These are phyloP conservation scores for Meripilus lineatus DNA, from an alignment of 1,284 basidiomycete genomes.

Conservation along the genomic window DNA sequence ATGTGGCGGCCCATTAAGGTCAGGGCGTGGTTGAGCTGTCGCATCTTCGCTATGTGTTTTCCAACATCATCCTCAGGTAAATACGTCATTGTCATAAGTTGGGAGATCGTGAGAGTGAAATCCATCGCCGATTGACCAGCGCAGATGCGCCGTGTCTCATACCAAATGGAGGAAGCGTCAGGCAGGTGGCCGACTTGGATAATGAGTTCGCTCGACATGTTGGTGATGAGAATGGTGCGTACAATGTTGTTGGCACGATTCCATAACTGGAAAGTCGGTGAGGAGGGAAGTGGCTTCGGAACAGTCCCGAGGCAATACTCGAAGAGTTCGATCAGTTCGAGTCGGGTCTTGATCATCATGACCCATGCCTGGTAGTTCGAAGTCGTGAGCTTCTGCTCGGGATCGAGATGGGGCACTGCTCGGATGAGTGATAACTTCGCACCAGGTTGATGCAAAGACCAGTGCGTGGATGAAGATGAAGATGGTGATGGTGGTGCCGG, in stretches of 20 bases:
- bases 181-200: not conserved
- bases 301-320: conserved; percentile 1
- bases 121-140: not conserved
- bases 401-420: too few species aligned
- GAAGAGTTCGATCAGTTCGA: conserved; percentile 1
- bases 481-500: too few species aligned
- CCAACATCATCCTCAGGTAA: not conserved
- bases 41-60: conserved; percentile 1
- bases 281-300: not conserved
- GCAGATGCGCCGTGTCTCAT: conserved; percentile 1
- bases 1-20: conserved; percentile 1
- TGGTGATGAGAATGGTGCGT: not conserved
- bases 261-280: not conserved
- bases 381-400: too few species aligned
- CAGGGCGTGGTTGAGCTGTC: not conserved
- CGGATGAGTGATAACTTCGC: too few species aligned
- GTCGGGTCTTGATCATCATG: conserved; percentile 1
- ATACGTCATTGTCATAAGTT: not conserved
- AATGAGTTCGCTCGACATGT: conserved; percentile 3
- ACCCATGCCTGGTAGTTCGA: not conserved
- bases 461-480: too few species aligned
- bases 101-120: conserved; percentile 1
- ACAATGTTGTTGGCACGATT: not conserved
- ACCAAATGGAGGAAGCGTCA: conserved; percentile 1
- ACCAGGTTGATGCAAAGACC: too few species aligned